Evolutionary conservation across 1,284 basidiomycete genomes (phyloP), one percentile per base, ranked within the genome.

Genomic region (Ganoderma meredithae): DNA sequence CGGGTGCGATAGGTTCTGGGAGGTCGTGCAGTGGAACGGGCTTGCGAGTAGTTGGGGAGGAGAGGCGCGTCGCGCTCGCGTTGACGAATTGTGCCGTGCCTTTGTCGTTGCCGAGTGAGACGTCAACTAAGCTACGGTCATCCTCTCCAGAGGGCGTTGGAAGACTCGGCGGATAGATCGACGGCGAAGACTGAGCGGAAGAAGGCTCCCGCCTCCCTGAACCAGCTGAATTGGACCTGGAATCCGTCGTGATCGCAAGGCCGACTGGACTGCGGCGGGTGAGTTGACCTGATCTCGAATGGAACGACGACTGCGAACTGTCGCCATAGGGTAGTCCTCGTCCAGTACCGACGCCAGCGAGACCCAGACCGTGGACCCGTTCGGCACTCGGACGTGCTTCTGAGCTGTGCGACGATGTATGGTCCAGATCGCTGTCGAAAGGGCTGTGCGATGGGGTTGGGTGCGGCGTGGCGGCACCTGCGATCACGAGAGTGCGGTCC

Each of bases 111-210:
- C 65, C 63, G 55, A 65, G 67, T 25, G 70, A 60, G 58, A 70
- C 53, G 66, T 73, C 64, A 66, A 68, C 58, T 33, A 72, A 64
- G 72, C 78, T 70, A 76, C 77, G 36, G 76, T 71, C 56, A 56
- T 81, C 81, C 40, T 81, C 79, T 44, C 78, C 79, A 1, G 49
- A 59, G 22, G 62, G 69, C 69, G 59, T 22, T 33, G 80, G 77
- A 7, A 87, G 76, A 53, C 84, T 86, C 1, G 85, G 81, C 13
- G 88, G 86, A 76, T 90, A 90, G 63, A 89, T 81, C 0, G 88
- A 90, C 27, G 87, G 87, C 63, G 82, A 87, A 5, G 88, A 88
- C n/a, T 74, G 74, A 13, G 82, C 80, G 33, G 70, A 72, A 15
- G 72, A 66, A 36, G 71, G 63, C 17, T 70, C 65, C 79, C 73